Base-by-base conservation (phyloP, 805 yeast species). In the Saturnispora gosingensis region DNA sequence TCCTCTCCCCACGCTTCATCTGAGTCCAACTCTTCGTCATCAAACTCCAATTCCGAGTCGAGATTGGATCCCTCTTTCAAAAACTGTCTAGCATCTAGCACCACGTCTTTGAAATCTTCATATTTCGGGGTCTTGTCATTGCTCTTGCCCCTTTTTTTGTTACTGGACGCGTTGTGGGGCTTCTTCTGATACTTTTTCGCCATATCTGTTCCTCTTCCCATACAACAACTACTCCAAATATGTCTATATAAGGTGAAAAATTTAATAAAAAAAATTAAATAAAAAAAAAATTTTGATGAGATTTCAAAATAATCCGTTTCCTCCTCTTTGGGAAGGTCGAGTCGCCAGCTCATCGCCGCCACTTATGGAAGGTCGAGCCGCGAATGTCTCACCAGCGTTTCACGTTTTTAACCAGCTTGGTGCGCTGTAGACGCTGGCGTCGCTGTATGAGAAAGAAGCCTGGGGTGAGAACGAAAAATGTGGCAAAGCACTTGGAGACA, bases 1-100 rank as follows among this genome's bases (percentile, higher is more conserved):
- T 85, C 90, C 53, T 78, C 95, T 0, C 93, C 96, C 53, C 87
- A 68, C 0, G 95, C 96, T 59, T 85, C 96, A 65, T 89, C 97
- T 0, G 96, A 87, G 53, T 68, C 70, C 3, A 68, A 61, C 46
- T 68, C 71, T 49, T 67, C 72, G 45, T 68, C 75, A 24, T 66
- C 72, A 50, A 70, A 64, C 0, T 61, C 66, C 9, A 66, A 67
- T 8, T 67, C 65, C 3, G 56, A 62, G 18, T 54, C 55, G 22
- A 66, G 32, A 3, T 47, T 40, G 10, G 11, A 20, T 45, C 48
- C 32, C 39, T 50, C 54, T 16, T 43, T 48, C 5, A 63, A 57
- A 47, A 59, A 60, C n/a, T 64, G 64, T 18, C 63, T 61, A n/a
- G 72, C 58, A 67, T 61, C 58, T 64, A 74, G 22, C 55, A 65